Evolutionary conservation across 768 basidiomycete species (phyloP).

Genomic region (Crepidotus variabilis): DNA sequence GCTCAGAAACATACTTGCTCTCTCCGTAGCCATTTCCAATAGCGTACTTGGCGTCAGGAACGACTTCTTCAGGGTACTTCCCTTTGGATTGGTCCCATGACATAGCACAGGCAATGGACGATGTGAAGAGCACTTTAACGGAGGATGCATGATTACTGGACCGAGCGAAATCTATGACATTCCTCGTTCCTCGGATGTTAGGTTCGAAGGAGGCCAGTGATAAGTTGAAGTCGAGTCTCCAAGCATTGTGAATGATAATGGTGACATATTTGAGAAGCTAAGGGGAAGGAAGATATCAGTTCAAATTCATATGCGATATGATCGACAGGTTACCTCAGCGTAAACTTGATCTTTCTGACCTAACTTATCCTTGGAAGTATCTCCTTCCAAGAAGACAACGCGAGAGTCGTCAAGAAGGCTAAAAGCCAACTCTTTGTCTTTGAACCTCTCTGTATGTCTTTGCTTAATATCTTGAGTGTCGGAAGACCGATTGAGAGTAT

Average conservation of each 20-base stretch:
- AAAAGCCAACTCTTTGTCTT: constrained; percentile 27
- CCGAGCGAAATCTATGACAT: constrained; percentile 35
- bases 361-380: constrained; percentile 23
- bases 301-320: background rate
- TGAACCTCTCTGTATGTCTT: constrained; percentile 26
- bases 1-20: constrained; percentile 30
- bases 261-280: constrained; percentile 28
- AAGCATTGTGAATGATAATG: constrained; percentile 41
- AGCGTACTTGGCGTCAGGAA: constrained; percentile 20
- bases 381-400: constrained; percentile 34
- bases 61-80: constrained; percentile 29
- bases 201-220: constrained; percentile 40
- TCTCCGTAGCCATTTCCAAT: constrained; percentile 27
- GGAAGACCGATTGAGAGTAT: constrained; percentile 27
- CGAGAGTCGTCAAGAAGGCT: constrained; percentile 24
- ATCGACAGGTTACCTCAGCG: constrained; percentile 21
- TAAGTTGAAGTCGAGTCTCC: constrained; percentile 46
- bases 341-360: constrained; percentile 23
- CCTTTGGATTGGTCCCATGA: constrained; percentile 25
- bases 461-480: constrained; percentile 12
- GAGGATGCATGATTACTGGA: constrained; percentile 20
- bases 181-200: constrained; percentile 35
- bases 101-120: constrained; percentile 24
- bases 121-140: constrained; percentile 36
- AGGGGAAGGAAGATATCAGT: background rate